Percentiles rank a stretch among this genome's conserved stretches.
Conservation (phyloP, 768 basidiomycete species). For the Pleurotus djamor region DNA sequence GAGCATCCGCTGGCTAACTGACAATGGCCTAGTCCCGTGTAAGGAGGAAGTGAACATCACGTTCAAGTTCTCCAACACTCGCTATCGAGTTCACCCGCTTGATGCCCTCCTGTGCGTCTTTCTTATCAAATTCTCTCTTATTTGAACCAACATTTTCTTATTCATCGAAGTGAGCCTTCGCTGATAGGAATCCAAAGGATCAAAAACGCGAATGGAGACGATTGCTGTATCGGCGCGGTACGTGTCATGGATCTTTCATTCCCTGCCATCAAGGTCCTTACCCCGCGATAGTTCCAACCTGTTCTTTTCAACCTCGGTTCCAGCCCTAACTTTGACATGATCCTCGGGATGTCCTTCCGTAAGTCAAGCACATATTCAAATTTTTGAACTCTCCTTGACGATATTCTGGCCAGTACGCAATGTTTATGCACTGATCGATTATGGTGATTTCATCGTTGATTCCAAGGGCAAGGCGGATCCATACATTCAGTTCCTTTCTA, state of each 20-base stretch:
- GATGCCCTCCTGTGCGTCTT: conserved; percentile 13
- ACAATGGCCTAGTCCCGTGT: conserved; percentile 14
- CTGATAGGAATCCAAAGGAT: background rate
- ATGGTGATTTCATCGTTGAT: conserved; percentile 11
- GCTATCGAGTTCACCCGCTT: conserved; percentile 18
- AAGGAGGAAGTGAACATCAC: conserved; percentile 16
- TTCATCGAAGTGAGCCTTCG: background rate
- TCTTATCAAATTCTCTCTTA: background rate
- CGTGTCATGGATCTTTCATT: background rate
- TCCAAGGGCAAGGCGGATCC: conserved; percentile 6
- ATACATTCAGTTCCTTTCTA: conserved; percentile 11
- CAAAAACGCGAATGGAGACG: background rate
- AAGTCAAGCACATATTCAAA: background rate
- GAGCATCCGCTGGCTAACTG: background rate
- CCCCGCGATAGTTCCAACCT: conserved; percentile 59
- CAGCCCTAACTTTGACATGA: conserved; percentile 22
- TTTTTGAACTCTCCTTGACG: background rate
- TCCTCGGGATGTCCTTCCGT: conserved; percentile 13
- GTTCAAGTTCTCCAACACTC: conserved; percentile 16
- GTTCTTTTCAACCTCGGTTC: conserved; percentile 43
- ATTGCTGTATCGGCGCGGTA: conserved; percentile 10
- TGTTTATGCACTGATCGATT: conserved; percentile 9
- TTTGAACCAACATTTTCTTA: background rate
- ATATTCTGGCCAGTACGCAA: conserved; percentile 8
- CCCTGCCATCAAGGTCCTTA: background rate